Evolutionary conservation across 179 eudicot genomes (phyloP).

Genomic region (Beta corolliflora): DNA sequence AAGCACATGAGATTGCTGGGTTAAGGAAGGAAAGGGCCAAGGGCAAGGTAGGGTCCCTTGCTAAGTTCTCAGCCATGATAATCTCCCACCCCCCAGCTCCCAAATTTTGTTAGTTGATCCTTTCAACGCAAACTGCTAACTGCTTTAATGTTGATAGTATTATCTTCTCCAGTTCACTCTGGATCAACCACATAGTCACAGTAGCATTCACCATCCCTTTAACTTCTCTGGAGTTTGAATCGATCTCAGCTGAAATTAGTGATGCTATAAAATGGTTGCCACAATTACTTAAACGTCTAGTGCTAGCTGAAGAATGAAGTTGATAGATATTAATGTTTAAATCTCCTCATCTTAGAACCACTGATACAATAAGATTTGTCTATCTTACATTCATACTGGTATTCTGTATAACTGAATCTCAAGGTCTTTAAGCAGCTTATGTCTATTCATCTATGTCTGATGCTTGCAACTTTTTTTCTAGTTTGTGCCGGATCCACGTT

Average conservation of each 20-base stretch:
- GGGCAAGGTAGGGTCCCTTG: constrained; percentile 57
- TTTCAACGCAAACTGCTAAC: no score
- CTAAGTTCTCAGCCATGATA: not conserved
- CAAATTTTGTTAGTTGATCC: not conserved
- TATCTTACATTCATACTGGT: not conserved
- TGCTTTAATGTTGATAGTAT: not conserved
- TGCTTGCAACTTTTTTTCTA: constrained; percentile 25
- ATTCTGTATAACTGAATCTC: not conserved
- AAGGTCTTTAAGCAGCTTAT: not conserved
- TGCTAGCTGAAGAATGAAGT: not conserved
- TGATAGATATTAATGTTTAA: no score
- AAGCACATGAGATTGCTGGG: constrained; percentile 70
- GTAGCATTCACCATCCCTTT: not conserved
- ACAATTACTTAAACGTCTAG: not conserved
- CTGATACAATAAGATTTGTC: not conserved
- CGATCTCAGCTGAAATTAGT: not conserved
- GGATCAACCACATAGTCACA: not conserved
- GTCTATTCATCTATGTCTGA: not conserved
- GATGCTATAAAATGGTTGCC: no score
- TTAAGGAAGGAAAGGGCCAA: constrained; percentile 78
- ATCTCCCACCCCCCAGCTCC: not conserved
- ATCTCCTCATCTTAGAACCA: no score
- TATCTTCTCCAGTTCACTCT: not conserved
- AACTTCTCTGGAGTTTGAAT: not conserved
- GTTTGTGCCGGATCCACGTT: constrained; percentile 83